Base-by-base conservation (phyloP, 805 yeast genomes). In the Suhomyces canberraensis region DNA sequence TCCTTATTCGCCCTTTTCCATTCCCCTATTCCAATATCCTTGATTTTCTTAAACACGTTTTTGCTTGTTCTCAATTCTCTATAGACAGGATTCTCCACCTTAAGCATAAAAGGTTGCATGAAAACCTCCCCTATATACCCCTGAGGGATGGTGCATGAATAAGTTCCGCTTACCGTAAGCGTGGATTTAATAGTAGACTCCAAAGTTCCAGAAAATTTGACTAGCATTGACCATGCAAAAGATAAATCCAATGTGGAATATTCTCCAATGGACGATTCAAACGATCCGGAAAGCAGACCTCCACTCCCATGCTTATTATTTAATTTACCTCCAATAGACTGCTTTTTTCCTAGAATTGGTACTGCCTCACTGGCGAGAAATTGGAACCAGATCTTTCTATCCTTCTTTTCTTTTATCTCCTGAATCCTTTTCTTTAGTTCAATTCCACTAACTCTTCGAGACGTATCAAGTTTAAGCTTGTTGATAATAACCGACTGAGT, bases 111-210 rank as follows among this genome's bases (percentile, higher is more conserved):
- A 4, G 56, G 52, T 30, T 41, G 52, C 21, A 51, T 24, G 34
- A 48, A 46, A 20, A 50, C 39, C 41, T 54, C 57, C 11, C 58
- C 60, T 3, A 46, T 41, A n/a, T 35, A 13, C 8, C 54, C 54
- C 11, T 45, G 40, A 0, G 42, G 39, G 15, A 53, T 40, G 6
- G 28, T 31, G 28, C 60, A 55, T 7, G 37, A 27, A 28, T 47
- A 55, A 2, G 46, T 13, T 2, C 38, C 48, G 7, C 37, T 18
- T 2, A 50, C 17, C 7, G 49, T 29, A 11, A 38, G 25, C 11
- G 45, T 18, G 9, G 48, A 27, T 2, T 35, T 37, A 6, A 42
- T 17, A 28, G 26, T 24, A 11, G 36, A 4, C 17, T 16, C 18
- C 16, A 33, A 37, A 21, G 25, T 45, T 14, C 16, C 41, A 41